Conservation (phyloP, 768 basidiomycete genomes). For the Suillus luteus region DNA sequence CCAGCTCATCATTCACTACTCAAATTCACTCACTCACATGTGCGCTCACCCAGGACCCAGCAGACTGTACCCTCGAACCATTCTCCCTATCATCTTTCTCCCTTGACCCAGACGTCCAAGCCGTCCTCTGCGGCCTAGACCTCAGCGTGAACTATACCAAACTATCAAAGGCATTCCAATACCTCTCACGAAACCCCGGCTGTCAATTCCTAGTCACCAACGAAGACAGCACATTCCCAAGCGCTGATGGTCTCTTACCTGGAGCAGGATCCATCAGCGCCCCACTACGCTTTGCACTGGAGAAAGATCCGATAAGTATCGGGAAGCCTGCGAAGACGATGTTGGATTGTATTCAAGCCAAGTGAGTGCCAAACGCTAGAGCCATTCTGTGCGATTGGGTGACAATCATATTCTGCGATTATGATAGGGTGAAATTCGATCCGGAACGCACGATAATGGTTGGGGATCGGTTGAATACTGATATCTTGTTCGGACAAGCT, state of each 20-base stretch:
- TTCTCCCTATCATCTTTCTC: slow-evolving; percentile 72
- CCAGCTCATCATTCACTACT: neutral
- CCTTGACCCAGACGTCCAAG: slow-evolving; percentile 79
- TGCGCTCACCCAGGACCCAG: slow-evolving; percentile 65
- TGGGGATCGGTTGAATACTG: slow-evolving; percentile 93
- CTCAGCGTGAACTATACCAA: slow-evolving; percentile 90
- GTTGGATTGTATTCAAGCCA: slow-evolving; percentile 89
- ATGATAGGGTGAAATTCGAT: slow-evolving; percentile 77
- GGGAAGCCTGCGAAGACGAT: slow-evolving; percentile 92
- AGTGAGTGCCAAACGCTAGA: slow-evolving; percentile 31
- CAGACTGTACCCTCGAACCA: slow-evolving; percentile 71
- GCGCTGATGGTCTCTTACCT: slow-evolving; percentile 69
- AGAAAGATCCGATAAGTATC: slow-evolving; percentile 71
- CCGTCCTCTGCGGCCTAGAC: slow-evolving; percentile 94
- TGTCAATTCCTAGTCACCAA: slow-evolving; percentile 92
- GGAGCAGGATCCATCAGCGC: slow-evolving; percentile 86
- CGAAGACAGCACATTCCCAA: slow-evolving; percentile 90
- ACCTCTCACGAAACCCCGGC: slow-evolving; percentile 75
- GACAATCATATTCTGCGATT: slow-evolving; percentile 8
- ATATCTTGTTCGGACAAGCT: slow-evolving; percentile 89
- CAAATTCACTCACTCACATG: neutral
- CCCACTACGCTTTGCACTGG: slow-evolving; percentile 73
- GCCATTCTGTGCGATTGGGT: neutral
- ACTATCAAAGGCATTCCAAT: slow-evolving; percentile 88
- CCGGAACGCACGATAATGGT: slow-evolving; percentile 90